Conservation (phyloP, 2,329 filamentous ascomycete genomes). For the Colletotrichum endophyticum region DNA sequence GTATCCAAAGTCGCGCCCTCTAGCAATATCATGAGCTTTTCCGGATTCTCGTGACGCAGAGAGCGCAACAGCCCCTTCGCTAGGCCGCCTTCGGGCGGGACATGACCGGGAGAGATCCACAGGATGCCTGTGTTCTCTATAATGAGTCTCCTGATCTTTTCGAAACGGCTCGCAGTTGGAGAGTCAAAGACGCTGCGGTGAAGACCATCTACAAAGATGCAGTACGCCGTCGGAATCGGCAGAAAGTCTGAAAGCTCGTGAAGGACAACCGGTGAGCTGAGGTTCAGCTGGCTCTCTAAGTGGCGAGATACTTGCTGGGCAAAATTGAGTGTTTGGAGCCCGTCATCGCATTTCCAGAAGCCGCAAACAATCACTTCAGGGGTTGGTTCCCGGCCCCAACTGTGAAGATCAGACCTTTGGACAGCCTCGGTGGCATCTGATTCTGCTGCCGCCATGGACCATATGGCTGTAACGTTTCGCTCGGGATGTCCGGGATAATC, state of each 20-base stretch:
- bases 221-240: neutral
- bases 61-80: neutral
- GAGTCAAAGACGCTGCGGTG: slow-evolving; percentile 28
- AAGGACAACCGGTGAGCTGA: neutral
- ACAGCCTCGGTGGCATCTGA: neutral
- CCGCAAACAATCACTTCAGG: neutral
- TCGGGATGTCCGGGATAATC: neutral
- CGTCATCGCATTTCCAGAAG: neutral
- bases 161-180: slow-evolving; percentile 26
- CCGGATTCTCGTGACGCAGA: neutral
- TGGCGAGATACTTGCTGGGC: neutral
- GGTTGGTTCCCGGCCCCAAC: neutral
- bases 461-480: neutral
- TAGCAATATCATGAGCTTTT: neutral
- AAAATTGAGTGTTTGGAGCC: neutral
- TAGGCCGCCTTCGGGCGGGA: neutral
- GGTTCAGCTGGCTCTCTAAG: neutral
- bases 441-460: neutral
- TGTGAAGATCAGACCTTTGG: neutral
- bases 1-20: neutral
- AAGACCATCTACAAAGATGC: neutral
- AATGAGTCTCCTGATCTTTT: neutral
- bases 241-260: neutral
- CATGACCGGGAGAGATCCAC: neutral
- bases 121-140: neutral